Percentiles rank a stretch among this genome's conserved stretches.
These are phyloP conservation scores for Pleurotus sapidus DNA, from an alignment of 768 basidiomycete genomes.

Conservation along the genomic window DNA sequence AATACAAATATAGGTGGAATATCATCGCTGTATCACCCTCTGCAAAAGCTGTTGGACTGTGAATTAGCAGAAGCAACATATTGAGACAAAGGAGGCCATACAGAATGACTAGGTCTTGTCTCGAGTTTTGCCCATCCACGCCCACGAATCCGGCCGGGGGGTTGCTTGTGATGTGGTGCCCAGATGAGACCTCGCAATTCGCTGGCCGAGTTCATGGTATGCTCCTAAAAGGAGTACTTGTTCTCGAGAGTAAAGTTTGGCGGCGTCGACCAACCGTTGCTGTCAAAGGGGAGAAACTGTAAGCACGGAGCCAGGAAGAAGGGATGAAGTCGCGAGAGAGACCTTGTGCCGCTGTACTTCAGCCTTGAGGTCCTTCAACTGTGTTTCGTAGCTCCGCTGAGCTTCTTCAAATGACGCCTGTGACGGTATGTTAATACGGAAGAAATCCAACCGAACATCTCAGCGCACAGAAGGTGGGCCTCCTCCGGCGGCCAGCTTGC, in stretches of 20 bases:
- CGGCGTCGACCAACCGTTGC: slow-evolving; percentile 53
- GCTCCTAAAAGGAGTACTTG: slow-evolving; percentile 80
- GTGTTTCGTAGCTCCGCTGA: slow-evolving; percentile 59
- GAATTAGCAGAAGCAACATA: background rate
- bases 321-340: background rate
- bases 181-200: slow-evolving; percentile 58
- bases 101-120: slow-evolving; percentile 7
- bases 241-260: slow-evolving; percentile 65
- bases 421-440: background rate
- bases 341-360: slow-evolving; percentile 62
- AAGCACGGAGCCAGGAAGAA: no score
- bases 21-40: background rate
- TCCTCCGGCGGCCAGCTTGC: slow-evolving; percentile 60
- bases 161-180: slow-evolving; percentile 39
- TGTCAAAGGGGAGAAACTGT: slow-evolving; percentile 15
- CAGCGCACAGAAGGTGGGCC: slow-evolving; percentile 42
- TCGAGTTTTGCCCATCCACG: slow-evolving; percentile 4
- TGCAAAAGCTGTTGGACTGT: background rate
- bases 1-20: background rate
- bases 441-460: background rate
- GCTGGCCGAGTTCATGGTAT: slow-evolving; percentile 70
- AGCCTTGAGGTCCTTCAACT: slow-evolving; percentile 64
- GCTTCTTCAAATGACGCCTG: slow-evolving; percentile 70
- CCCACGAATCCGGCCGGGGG: slow-evolving; percentile 62
- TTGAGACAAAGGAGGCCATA: background rate